Conservation (phyloP, 768 basidiomycete species). For the Trametes meyenii region DNA sequence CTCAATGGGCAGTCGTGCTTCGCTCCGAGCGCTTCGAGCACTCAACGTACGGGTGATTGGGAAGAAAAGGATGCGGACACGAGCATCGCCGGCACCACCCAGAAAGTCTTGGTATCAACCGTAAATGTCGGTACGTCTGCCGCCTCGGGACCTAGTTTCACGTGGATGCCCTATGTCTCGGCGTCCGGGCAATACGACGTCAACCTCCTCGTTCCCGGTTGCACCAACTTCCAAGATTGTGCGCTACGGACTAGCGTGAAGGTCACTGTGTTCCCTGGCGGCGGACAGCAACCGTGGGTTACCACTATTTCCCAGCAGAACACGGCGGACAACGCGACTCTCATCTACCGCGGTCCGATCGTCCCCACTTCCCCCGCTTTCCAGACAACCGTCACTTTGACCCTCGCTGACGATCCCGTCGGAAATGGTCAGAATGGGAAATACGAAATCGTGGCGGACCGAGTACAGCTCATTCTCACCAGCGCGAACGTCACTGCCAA, state of each 20-base stretch:
- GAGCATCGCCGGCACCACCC: conserved; percentile 76
- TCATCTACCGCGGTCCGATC: conserved; percentile 83
- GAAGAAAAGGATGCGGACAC: conserved; percentile 62
- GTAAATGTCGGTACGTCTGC: conserved; percentile 66
- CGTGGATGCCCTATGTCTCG: conserved; percentile 92
- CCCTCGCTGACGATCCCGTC: conserved; percentile 63
- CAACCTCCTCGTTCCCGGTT: conserved; percentile 87
- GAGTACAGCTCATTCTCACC: conserved; percentile 76
- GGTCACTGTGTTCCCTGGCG: conserved; percentile 81
- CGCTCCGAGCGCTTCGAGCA: conserved; percentile 73
- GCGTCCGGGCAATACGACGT: conserved; percentile 85
- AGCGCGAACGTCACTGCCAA: conserved; percentile 52
- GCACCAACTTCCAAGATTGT: conserved; percentile 80
- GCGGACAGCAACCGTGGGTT: conserved; percentile 62
- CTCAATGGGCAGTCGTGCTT: conserved; percentile 76
- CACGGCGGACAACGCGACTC: conserved; percentile 54
- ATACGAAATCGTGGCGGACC: conserved; percentile 84
- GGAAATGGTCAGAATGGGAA: conserved; percentile 67
- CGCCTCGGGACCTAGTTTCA: conserved; percentile 72
- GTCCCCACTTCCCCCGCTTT: conserved; percentile 74
- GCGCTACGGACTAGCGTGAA: conserved; percentile 76
- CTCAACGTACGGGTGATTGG: conserved; percentile 74
- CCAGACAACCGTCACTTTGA: conserved; percentile 74
- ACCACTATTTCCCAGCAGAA: conserved; percentile 78
- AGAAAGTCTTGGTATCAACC: conserved; percentile 69